Evolutionary conservation across 1,284 basidiomycete genomes (phyloP), one percentile per base, ranked within the genome.

Genomic region (Athelia psychrophila): DNA sequence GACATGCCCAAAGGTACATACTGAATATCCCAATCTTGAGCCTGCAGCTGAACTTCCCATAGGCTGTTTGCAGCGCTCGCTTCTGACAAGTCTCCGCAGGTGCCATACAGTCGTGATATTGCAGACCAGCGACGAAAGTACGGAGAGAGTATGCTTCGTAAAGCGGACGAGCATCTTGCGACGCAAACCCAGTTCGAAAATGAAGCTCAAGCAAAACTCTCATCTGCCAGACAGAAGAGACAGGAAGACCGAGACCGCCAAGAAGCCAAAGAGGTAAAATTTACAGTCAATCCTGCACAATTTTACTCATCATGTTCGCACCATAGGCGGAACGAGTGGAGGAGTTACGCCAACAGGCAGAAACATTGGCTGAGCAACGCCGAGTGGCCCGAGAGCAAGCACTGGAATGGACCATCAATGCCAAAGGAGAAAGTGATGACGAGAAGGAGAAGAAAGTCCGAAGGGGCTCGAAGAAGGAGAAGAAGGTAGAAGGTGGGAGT

Each of bases 41-140:
- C 27, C 13, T 13, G 27, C 13, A 30, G 27, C 27, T 30, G 13
- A 30, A 6, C 5, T 30, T 30, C 6, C 19, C 23, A 13, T 56
- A 95, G 92, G 58, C 72, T 94, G 5, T 97, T 96, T 71, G 86
- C 82, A 9, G 83, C 87, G 0, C 76, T 98, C 10, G 90, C 91
- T 0, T 79, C 80, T 13, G 91, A 95, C 60, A 79, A 79, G 53
- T 80, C 86, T 0, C 66, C 79, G 0, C 73, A 78, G 38, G 76
- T 95, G n/a, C 91, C 93, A 0, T 98, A 96, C 68, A 90, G 79
- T 59, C 77, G 80, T 6, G 93, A 95, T 48, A 80, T 96, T 46
- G 93, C 93, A 0, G 88, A 94, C 60, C 91, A 96, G 60, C 83
- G 95, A 52, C 79, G 85, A 42, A 88, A 89, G 64, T 97, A 96